A percentile compares a stretch with the other conserved stretches of the same genome.
Evolutionary conservation across 208 protist genomes (phyloP).

Genomic region (Leishmania mexicana): DNA sequence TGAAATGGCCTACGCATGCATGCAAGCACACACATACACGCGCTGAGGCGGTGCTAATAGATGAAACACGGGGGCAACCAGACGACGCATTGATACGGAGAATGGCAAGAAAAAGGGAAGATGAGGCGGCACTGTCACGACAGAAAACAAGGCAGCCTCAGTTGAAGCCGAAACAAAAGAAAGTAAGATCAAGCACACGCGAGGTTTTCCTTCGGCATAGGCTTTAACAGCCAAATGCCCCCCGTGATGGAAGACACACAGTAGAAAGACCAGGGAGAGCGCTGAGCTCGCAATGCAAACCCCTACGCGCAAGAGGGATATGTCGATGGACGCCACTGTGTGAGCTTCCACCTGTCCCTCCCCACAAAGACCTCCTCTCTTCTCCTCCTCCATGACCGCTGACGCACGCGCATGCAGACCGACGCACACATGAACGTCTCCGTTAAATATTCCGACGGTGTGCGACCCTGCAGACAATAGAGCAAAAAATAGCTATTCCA

Average conservation of each 20-base stretch:
- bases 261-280: background rate
- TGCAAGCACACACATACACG: background rate
- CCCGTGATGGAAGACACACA: background rate
- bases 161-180: background rate
- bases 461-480: too few species aligned
- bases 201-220: background rate
- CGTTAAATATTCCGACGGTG: too few species aligned
- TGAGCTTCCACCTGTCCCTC: background rate
- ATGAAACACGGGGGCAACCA: background rate
- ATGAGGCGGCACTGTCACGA: background rate
- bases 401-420: background rate
- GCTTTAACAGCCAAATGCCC: background rate
- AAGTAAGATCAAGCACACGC: background rate
- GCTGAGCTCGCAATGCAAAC: background rate
- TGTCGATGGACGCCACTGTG: background rate
- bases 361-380: background rate
- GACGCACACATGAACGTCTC: too few species aligned
- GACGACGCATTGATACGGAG: background rate
- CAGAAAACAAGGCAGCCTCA: background rate
- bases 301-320: background rate
- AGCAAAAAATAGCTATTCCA: too few species aligned
- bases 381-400: background rate
- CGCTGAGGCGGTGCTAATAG: background rate
- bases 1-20: background rate
- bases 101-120: background rate